These are phyloP conservation scores for Asclepias syriaca DNA, from an alignment of 257 asterid genomes.

Conservation along the genomic window DNA sequence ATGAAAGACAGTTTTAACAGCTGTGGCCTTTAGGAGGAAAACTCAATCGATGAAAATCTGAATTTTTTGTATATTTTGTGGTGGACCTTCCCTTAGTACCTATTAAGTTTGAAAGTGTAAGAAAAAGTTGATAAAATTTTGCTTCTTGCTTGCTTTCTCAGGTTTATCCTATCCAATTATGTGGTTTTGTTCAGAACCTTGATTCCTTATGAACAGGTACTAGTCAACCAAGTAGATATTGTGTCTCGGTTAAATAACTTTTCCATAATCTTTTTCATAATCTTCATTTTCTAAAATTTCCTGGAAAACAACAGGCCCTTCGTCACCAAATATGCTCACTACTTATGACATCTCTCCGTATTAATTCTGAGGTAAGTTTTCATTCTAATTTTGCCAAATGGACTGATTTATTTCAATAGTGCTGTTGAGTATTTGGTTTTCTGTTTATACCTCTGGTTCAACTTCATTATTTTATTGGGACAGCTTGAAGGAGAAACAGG, in stretches of 20 bases:
- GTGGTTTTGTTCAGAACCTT: constrained; percentile 84
- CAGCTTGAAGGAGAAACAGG: constrained; percentile 93
- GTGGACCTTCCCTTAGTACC: background rate
- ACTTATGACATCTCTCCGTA: constrained; percentile 97
- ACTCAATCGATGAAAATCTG: background rate
- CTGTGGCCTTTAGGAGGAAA: background rate
- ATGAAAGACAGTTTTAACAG: background rate
- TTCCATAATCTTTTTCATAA: constrained; percentile 8
- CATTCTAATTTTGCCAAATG: constrained; percentile 13
- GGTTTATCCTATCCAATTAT: constrained; percentile 77
- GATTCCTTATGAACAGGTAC: constrained; percentile 91
- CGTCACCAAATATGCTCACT: constrained; percentile 91
- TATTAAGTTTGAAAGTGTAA: constrained; percentile 6
- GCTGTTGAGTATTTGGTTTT: constrained; percentile 5
- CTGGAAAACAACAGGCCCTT: constrained; percentile 54
- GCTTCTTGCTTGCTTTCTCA: constrained; percentile 6
- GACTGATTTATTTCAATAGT: constrained; percentile 3
- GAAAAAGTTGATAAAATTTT: constrained; percentile 16
- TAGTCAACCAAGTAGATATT: constrained; percentile 14
- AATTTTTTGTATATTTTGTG: background rate
- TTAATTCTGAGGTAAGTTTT: constrained; percentile 79
- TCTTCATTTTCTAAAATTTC: constrained; percentile 31
- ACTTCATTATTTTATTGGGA: constrained; percentile 16
- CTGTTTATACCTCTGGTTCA: background rate
- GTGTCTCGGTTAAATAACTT: constrained; percentile 5